These are phyloP conservation scores for Hypoxylon fuscum DNA, from an alignment of 495 filamentous ascomycete genomes.

Conservation along the genomic window DNA sequence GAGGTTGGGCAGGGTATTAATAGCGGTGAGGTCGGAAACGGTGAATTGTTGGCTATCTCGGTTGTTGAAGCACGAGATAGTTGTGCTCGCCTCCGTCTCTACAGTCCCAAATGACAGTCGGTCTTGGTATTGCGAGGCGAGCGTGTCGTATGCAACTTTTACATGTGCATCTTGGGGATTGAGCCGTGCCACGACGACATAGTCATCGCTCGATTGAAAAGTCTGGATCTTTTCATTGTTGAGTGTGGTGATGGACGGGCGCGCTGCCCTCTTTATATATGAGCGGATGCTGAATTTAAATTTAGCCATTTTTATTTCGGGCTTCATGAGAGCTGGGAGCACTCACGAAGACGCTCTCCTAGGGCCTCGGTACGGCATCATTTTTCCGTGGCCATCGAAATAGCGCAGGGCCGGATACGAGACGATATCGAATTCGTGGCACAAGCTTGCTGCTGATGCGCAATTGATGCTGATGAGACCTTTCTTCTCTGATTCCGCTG, in stretches of 20 bases:
- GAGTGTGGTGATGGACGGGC: slow-evolving; percentile 47
- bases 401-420: slow-evolving; percentile 60
- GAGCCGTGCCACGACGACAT: slow-evolving; percentile 54
- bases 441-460: slow-evolving; percentile 47
- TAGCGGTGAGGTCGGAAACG: slow-evolving; percentile 42
- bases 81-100: slow-evolving; percentile 32
- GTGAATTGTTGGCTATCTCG: slow-evolving; percentile 47
- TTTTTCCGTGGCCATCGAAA: slow-evolving; percentile 46
- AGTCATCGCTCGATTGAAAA: slow-evolving; percentile 52
- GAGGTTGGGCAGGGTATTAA: slow-evolving; percentile 48
- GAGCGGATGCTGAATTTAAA: slow-evolving; percentile 45
- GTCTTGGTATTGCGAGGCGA: slow-evolving; percentile 49
- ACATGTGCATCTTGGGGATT: slow-evolving; percentile 34
- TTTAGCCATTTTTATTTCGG: slow-evolving; percentile 16
- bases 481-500: slow-evolving; percentile 40
- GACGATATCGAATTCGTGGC: slow-evolving; percentile 48
- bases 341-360: slow-evolving; percentile 51
- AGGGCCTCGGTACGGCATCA: slow-evolving; percentile 52
- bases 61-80: slow-evolving; percentile 53
- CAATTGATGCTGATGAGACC: slow-evolving; percentile 56
- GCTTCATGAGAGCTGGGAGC: neutral
- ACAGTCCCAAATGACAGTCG: slow-evolving; percentile 54
- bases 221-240: slow-evolving; percentile 33
- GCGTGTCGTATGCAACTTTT: slow-evolving; percentile 28
- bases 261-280: slow-evolving; percentile 50